Base-by-base conservation (phyloP, 805 yeast genomes). In the Scheffersomyces stipitis region DNA sequence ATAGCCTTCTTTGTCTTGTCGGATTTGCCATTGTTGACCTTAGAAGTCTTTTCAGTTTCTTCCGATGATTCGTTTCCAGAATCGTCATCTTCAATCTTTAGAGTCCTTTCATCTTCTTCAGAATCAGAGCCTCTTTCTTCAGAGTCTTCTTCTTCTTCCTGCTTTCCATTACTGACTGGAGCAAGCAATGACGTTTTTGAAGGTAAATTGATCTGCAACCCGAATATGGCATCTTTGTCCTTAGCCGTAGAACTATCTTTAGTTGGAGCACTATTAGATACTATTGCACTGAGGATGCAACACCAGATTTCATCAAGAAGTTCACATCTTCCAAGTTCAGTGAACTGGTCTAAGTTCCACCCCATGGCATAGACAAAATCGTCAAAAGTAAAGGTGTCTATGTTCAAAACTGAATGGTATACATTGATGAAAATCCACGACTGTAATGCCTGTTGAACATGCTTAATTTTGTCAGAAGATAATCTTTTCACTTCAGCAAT, bases 331-430 rank as follows among this genome's bases (percentile, higher is more conserved):
- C 71, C 69, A 4, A 61, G 59, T 2, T 62, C 59, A 26, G 68
- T 66, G 34, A 50, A 58, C 42, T 69, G 73, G 6, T 58, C 56
- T 28, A 36, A 45, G 18, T 65, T 64, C 75, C 81, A 66, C 26
- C 66, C 63, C 62, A 83, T 55, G 8, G 78, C 81, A 37, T 77
- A 76, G 5, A 83, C 54, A 50, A 77, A 85, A 46, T 83, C 95
- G 60, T 87, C 96, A 62, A 84, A 86, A 0, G 91, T 81, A 49
- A 86, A 81, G 0, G 83, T 75, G 49, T 83, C 88, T n/a, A 88
- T 60, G 4, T 73, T 54, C 22, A 87, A 62, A 1, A 87, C 78
- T 24, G 72, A 71, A 46, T 80, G 77, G 56, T 81, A 87, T 34
- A 85, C 72, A 54, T 86, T 86, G 18, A 86, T 58, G 50, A 87